Base-by-base conservation (phyloP, 441 rosid species). In the Metrosideros polymorpha region DNA sequence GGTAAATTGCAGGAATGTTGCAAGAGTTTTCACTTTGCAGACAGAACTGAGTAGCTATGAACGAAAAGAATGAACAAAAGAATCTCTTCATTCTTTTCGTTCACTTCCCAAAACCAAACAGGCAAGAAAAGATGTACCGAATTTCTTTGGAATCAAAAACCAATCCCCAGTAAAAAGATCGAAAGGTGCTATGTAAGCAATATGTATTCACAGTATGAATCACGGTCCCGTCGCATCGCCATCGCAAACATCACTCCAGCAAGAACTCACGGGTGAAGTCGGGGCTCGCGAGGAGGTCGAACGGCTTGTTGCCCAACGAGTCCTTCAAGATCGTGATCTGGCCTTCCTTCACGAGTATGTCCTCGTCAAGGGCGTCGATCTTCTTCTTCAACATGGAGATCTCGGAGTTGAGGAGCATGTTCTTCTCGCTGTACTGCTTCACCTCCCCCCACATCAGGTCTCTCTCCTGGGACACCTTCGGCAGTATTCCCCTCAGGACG, bases 281-380 rank as follows among this genome's bases (percentile, higher is more conserved):
- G 6, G 92, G 94, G 87, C 93, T 89, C 24, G 92, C 91, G 82
- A 98, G 94, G 84, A 96, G 92, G 84, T 91, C 94, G 61, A 93
- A 93, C 85, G 90, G 91, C 86, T 90, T 92, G 89, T 86, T 93
- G 82, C 94, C 91, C 12, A 97, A 49, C 71, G 94, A 84, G 90
- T 98, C 99, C 89, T 95, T 96, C 42, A 97, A 91, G 87, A 98
- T 97, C 59, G 98, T 95, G 87, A 98, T 96, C 89, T 98, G 95
- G 43, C 99, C 99, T 93, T 97, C 99, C 92, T 96, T 98, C 89
- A 95, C 85, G 59, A 94, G 96, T 12, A 96, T 87, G 76, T 93
- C 98, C 89, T 96, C 99, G 39, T 98, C 99, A 55, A 96, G 91
- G 76, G 86, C 87, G 71, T 97, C 98, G 49, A 96, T 89, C 92